A percentile compares a stretch with the other conserved stretches of the same genome.
These are phyloP conservation scores for Tagetes patula DNA, from an alignment of 129 eudicot genomes.

Conservation along the genomic window DNA sequence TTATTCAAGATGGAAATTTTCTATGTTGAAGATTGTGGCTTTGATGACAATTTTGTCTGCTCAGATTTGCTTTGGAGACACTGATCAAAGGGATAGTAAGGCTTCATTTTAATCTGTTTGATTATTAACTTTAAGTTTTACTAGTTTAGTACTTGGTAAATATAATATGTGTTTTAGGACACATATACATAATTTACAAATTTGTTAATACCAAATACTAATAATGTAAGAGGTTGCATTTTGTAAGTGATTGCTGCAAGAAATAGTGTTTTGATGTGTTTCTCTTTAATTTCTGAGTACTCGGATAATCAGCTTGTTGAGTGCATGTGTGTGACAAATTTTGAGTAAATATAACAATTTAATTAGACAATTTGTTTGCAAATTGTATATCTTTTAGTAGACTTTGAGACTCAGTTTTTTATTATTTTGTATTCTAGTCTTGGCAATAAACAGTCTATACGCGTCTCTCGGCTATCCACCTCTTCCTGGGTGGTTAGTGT, in stretches of 20 bases:
- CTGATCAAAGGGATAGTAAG: slow-evolving; percentile 82
- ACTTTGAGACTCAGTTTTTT: neutral
- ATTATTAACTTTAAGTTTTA: neutral
- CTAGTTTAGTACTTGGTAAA: neutral
- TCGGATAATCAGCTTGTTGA: neutral
- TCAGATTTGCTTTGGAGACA: slow-evolving; percentile 45
- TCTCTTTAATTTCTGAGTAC: neutral
- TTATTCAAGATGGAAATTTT: slow-evolving; percentile 33
- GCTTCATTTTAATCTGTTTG: slow-evolving; percentile 5
- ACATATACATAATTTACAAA: neutral
- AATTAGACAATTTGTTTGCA: neutral
- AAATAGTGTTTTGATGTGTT: neutral
- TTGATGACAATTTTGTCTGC: slow-evolving; percentile 39
- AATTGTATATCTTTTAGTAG: neutral
- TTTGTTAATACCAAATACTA: neutral
- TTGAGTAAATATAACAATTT: too few species aligned
- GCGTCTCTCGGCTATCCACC: slow-evolving; percentile 76
- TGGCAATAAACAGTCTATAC: slow-evolving; percentile 73
- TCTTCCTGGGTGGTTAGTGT: slow-evolving; percentile 77
- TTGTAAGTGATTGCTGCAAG: neutral
- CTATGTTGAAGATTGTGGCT: slow-evolving; percentile 29
- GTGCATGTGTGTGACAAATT: neutral
- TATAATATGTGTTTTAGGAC: neutral
- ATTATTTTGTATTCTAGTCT: slow-evolving; percentile 49
- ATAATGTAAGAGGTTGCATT: neutral